These are phyloP conservation scores for Phaeophleospora eucalypticola DNA, from an alignment of 2,329 filamentous ascomycete species.

Conservation along the genomic window DNA sequence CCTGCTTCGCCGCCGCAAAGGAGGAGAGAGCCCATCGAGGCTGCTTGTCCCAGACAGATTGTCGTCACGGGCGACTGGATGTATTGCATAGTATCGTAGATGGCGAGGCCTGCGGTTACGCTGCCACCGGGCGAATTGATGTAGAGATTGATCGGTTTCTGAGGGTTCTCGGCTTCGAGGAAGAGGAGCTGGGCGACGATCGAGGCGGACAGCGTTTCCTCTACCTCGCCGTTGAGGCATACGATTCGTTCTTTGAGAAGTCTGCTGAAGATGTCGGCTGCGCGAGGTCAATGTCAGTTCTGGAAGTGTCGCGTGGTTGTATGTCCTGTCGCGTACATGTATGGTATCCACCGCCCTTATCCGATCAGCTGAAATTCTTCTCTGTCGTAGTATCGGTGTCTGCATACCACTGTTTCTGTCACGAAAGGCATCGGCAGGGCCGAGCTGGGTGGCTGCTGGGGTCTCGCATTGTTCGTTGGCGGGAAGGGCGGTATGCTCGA, in stretches of 20 bases:
- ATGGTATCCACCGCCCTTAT: conserved; percentile 48
- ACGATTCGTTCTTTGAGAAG: conserved; percentile 76
- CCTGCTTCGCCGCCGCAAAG: conserved; percentile 81
- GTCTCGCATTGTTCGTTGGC: conserved; percentile 22
- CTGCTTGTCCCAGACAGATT: conserved; percentile 90
- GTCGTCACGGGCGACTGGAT: conserved; percentile 90
- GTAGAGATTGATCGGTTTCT: conserved; percentile 94
- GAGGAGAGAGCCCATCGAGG: conserved; percentile 88
- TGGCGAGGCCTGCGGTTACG: conserved; percentile 78
- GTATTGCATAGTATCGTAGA: conserved; percentile 99
- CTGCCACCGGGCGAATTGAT: conserved; percentile 96
- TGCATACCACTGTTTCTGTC: conserved; percentile 46
- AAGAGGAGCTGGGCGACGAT: conserved; percentile 95
- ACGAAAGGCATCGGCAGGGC: conserved; percentile 49
- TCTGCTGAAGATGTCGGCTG: conserved; percentile 45
- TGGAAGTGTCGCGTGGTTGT: neutral
- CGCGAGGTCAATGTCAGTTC: conserved; percentile 2
- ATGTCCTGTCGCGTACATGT: conserved; percentile 35
- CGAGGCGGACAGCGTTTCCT: conserved; percentile 85
- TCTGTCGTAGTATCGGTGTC: neutral
- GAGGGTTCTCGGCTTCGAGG: conserved; percentile 92
- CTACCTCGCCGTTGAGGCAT: conserved; percentile 85
- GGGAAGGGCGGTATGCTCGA: conserved; percentile 21
- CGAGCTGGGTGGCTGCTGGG: conserved; percentile 29
- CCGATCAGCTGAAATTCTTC: conserved; percentile 29